Percentiles rank a stretch among this genome's conserved stretches.
Evolutionary conservation across 2,329 filamentous ascomycete genomes (phyloP).

Genomic region (Fusarium clavum): DNA sequence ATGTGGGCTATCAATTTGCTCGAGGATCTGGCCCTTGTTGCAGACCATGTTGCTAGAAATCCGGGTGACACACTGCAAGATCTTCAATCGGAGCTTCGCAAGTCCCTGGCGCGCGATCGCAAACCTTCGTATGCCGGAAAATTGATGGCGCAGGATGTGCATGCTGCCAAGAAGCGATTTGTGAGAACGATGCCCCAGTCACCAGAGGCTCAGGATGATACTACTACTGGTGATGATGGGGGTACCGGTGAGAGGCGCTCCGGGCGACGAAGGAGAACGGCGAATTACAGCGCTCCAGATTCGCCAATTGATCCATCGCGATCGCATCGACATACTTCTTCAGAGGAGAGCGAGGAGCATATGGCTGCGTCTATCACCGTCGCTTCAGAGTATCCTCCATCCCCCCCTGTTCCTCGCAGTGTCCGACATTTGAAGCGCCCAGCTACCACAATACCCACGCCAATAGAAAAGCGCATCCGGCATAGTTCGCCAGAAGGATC

Average conservation of each 20-base stretch:
- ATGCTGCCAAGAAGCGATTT: constrained; percentile 47
- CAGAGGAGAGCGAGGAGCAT: constrained; percentile 43
- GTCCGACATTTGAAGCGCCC: constrained; percentile 42
- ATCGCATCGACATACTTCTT: constrained; percentile 37
- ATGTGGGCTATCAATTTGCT: constrained; percentile 48
- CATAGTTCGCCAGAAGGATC: constrained; percentile 45
- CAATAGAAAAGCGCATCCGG: constrained; percentile 42
- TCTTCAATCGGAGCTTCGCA: constrained; percentile 43
- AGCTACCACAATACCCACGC: constrained; percentile 31
- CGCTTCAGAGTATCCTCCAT: constrained; percentile 43
- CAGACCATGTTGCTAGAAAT: constrained; percentile 46
- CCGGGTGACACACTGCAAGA: constrained; percentile 44
- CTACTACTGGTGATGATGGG: constrained; percentile 26
- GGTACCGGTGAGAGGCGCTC: constrained; percentile 39
- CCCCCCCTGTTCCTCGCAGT: constrained; percentile 41
- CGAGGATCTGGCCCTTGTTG: constrained; percentile 46
- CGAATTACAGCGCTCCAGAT: constrained; percentile 38
- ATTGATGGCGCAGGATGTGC: constrained; percentile 47
- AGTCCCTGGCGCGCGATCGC: constrained; percentile 45
- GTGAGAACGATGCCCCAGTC: constrained; percentile 40
- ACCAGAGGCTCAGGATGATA: constrained; percentile 40
- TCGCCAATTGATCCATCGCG: constrained; percentile 34
- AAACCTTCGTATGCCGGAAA: constrained; percentile 48
- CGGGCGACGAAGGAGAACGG: constrained; percentile 35
- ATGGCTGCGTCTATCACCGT: constrained; percentile 46